Conservation (phyloP, 306 rosid species). For the Pyrus communis region DNA sequence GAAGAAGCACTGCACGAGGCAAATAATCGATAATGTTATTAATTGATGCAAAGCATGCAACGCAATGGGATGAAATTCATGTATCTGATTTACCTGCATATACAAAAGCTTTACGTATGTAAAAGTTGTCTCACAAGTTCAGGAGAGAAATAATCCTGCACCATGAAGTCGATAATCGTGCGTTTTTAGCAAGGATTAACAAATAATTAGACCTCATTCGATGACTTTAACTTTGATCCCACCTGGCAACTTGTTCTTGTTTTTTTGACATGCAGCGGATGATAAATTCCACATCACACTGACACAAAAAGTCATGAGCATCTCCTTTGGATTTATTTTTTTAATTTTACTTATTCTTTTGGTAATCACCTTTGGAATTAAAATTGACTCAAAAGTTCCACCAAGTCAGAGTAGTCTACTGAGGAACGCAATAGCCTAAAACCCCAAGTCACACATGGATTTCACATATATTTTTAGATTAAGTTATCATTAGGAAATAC, state of each 20-base stretch:
- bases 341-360: not conserved
- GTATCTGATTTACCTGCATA: not conserved
- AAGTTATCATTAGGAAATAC: no score
- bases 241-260: not conserved
- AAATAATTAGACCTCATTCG: not conserved
- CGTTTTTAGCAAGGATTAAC: not conserved
- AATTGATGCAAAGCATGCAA: not conserved
- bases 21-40: not conserved
- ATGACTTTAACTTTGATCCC: not conserved
- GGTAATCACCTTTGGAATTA: not conserved
- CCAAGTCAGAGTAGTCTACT: not conserved
- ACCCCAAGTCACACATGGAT: not conserved
- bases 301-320: not conserved
- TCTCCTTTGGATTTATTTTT: not conserved
- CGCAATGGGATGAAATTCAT: constrained; percentile 3
- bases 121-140: constrained; percentile 15
- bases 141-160: not conserved
- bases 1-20: not conserved
- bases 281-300: not conserved
- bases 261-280: not conserved
- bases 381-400: not conserved
- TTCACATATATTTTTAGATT: no score
- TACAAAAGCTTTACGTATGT: not conserved
- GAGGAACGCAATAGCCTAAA: not conserved
- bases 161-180: not conserved